Base-by-base conservation (phyloP, 345 rosid species). In the Syzygium jambos region DNA sequence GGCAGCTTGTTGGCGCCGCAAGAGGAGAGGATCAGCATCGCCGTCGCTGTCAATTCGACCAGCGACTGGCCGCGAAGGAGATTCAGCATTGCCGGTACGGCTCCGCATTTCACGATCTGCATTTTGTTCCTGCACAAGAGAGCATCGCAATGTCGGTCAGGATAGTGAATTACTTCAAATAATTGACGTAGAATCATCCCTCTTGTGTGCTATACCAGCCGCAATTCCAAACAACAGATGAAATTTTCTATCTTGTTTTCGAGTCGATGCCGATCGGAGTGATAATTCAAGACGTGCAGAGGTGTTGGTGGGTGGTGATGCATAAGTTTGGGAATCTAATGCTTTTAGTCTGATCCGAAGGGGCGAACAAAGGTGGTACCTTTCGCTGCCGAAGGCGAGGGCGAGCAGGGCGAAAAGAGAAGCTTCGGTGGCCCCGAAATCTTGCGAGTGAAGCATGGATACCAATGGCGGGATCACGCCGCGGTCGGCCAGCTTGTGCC, bases 311-410 rank as follows among this genome's bases (percentile, higher is more conserved):
- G 77, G 65, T 30, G 77, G 65, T 30, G 78, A 16, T 65, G 30
- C 21, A 4, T 34, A 16, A 30, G 78, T 34, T 34, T 68, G 10
- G 78, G 78, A 59, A n/a, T 61, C 38, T n/a, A n/a, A n/a, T n/a
- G 34, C 73, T 61, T 61, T 29, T 2, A 6, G 73, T 61, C 73
- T 43, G 73, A 61, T 61, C 73, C 73, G 9, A 61, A 14, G 38
- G 17, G 34, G 7, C 29, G 65, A 52, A 41, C 5, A 17, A 17
- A 85, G 88, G 49, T 22, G 82, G 25, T 43, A 97, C 99, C 97
- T 89, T 93, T 97, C 99, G 84, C 96, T 96, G 91, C 98, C 99
- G 88, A 93, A 97, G 87, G 97, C 96, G 85, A 95, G 96, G 87
- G 94, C 93, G 84, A 97, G 98, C 87, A 95, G 88, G 85, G 96